Evolutionary conservation across 2,329 filamentous ascomycete species (phyloP), one percentile per base, ranked within the genome.

Genomic region (Hypoxylon sp.): DNA sequence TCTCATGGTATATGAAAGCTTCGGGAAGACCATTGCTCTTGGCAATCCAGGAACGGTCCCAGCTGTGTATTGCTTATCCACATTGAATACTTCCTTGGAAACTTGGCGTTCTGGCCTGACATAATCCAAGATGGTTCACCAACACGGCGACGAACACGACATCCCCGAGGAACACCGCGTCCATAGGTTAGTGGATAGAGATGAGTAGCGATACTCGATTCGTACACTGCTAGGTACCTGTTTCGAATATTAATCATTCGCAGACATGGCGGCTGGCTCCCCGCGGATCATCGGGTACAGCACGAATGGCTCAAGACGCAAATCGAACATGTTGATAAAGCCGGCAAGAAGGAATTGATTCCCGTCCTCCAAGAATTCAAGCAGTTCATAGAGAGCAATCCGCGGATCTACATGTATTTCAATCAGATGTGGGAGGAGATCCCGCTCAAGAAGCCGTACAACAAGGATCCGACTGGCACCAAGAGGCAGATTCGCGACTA

Each of bases 381-480:
- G 74, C 77, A 86, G 1, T 80, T 92, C 24, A 92, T 93, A 68
- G 90, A 93, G 76, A 77, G 78, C 29, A 88, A 88, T 69, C 81
- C 89, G 1, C 85, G 89, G 21, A 80, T 93, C 27, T 90, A 88
- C 80, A 89, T 92, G 84, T 87, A 89, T 76, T 88, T 92, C 74
- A 81, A 82, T 24, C 82, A 85, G 69, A 93, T 93, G 91, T 93
- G 91, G 79, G 82, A 87, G 31, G 88, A 93, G 79, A 82, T 92
- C 19, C 90, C 91, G 0, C 75, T 77, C 32, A 89, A 88, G 77
- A 80, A 83, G 17, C 86, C 87, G 0, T 93, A 93, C 78, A 75
- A 78, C 65, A 82, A 81, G 6, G 90, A 92, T 67, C 89, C 90
- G 0, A 88, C 86, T 0, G 90, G 89, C 1, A 65, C 68, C n/a